Evolutionary conservation across 805 yeast genomes (phyloP), one percentile per base, ranked within the genome.

Genomic region (Saturnispora mendoncae): DNA sequence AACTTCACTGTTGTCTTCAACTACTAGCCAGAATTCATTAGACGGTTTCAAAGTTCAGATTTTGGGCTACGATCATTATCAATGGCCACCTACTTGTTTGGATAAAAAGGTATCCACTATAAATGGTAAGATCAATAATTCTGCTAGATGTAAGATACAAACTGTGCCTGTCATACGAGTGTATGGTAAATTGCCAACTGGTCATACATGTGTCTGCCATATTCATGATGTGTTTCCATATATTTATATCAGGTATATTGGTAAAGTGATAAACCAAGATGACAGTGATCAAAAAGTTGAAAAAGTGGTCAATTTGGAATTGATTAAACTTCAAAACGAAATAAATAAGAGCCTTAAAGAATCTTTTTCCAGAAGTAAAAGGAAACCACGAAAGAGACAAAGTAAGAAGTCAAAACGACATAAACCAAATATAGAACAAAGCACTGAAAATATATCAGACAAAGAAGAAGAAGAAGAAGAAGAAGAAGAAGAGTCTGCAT

Each of bases 171-270:
- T 86, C 0, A 63, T 87, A 1, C 63, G 97, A 37, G 60, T 92
- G 0, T 92, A 76, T 61, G 97, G 97, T 0, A 68, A 75, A 10
- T 48, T 80, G 1, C 68, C 74, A 1, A 67, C 78, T 0, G 84
- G 86, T 0, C 76, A 74, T 49, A 72, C 74, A 23, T 68, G 70
- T 9, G 50, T 73, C 12, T 72, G 82, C 1, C 96, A 92, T 57
- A 64, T 92, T 8, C 97, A 88, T 62, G 88, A 90, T 30, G 74
- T 74, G 15, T 84, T 70, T 48, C 98, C 97, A 0, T 92, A 90
- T 54, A 49, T 90, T 2, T 87, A 71, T 54, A 65, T 88, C 2
- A 17, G 42, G 23, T 39, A 39, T n/a, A 18, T 39, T 32, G 42
- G 42, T 4, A 39, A 27, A 27, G 33, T 29, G 5, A 19, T 39